These are phyloP conservation scores for Spiraea crenata DNA, from an alignment of 331 rosid genomes.

Conservation along the genomic window DNA sequence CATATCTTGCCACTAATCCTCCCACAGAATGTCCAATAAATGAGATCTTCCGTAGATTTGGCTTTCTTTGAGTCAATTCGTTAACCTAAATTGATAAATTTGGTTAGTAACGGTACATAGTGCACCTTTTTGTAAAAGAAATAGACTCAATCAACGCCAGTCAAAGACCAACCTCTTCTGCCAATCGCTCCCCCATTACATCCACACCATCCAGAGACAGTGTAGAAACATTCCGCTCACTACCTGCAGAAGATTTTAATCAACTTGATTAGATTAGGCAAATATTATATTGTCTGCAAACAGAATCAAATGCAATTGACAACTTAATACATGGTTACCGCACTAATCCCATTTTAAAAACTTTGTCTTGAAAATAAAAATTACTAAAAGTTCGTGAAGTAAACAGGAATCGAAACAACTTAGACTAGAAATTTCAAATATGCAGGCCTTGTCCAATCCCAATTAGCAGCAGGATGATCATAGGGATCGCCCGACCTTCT, in stretches of 20 bases:
- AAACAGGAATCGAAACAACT: neutral
- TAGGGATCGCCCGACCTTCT: neutral
- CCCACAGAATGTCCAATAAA: slow-evolving; percentile 96
- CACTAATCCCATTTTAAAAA: neutral
- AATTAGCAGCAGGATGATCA: neutral
- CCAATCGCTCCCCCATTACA: slow-evolving; percentile 92
- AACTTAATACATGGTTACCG: neutral
- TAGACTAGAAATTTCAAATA: neutral
- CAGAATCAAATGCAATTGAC: neutral
- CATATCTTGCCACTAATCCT: slow-evolving; percentile 90
- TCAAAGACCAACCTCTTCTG: slow-evolving; percentile 61
- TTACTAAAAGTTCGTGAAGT: neutral
- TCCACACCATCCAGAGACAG: slow-evolving; percentile 93
- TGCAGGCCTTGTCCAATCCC: neutral
- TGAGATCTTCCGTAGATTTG: slow-evolving; percentile 68
- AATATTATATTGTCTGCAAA: slow-evolving; percentile 7
- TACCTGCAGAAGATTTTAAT: slow-evolving; percentile 51
- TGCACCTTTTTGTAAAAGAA: slow-evolving; percentile 5
- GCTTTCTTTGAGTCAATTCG: slow-evolving; percentile 67
- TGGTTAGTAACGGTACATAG: slow-evolving; percentile 21
- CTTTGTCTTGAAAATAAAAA: neutral
- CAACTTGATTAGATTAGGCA: slow-evolving; percentile 8
- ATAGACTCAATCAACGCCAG: slow-evolving; percentile 15
- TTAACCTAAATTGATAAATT: slow-evolving; percentile 49
- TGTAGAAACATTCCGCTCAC: slow-evolving; percentile 75